phyloP scores from a whole-genome alignment of 192 early-diverging fungal species.

The Linnemannia exigua region DNA sequence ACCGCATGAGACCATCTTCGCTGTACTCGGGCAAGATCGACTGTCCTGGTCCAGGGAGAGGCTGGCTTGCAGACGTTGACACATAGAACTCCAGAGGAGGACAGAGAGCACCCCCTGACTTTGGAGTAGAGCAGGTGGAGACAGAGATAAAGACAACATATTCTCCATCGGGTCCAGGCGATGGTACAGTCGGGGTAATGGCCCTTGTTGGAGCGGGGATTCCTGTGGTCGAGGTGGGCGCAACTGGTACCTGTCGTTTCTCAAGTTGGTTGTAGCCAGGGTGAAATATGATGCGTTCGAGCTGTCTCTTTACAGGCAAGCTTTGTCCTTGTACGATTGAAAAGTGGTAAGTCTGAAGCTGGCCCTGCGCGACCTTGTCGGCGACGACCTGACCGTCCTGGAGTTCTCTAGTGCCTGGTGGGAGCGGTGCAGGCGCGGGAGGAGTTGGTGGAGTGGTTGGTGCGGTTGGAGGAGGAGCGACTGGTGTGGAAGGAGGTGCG shows the following conservation, averaged over 20 bases:
- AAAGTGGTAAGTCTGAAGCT: slow-evolving; percentile 54
- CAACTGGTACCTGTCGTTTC: slow-evolving; percentile 1
- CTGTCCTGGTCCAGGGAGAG: slow-evolving; percentile 53
- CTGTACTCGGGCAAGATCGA: slow-evolving; percentile 12
- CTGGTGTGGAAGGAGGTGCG: not conserved
- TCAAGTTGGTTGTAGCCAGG: slow-evolving; percentile 3
- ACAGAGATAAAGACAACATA: slow-evolving; percentile 50
- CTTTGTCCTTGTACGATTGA: slow-evolving; percentile 28
- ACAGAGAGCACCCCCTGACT: slow-evolving; percentile 5
- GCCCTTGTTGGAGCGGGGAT: slow-evolving; percentile 28
- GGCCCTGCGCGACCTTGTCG: slow-evolving; percentile 37
- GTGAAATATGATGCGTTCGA: slow-evolving; percentile 47
- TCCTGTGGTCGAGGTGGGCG: not conserved
- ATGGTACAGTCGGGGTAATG: slow-evolving; percentile 30
- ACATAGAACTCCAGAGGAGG: slow-evolving; percentile 34
- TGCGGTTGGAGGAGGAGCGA: not conserved
- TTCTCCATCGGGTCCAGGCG: slow-evolving; percentile 37
- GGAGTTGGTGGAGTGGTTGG: slow-evolving; percentile 18
- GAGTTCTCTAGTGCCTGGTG: slow-evolving; percentile 48
- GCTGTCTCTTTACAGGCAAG: slow-evolving; percentile 41
- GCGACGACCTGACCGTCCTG: slow-evolving; percentile 41
- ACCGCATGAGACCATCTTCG: slow-evolving; percentile 39
- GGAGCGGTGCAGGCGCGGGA: slow-evolving; percentile 20
- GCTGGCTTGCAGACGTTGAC: slow-evolving; percentile 32
- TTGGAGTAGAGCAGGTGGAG: slow-evolving; percentile 46